Evolutionary conservation across 1,284 basidiomycete species (phyloP).

Genomic region (Pholiota adiposa): DNA sequence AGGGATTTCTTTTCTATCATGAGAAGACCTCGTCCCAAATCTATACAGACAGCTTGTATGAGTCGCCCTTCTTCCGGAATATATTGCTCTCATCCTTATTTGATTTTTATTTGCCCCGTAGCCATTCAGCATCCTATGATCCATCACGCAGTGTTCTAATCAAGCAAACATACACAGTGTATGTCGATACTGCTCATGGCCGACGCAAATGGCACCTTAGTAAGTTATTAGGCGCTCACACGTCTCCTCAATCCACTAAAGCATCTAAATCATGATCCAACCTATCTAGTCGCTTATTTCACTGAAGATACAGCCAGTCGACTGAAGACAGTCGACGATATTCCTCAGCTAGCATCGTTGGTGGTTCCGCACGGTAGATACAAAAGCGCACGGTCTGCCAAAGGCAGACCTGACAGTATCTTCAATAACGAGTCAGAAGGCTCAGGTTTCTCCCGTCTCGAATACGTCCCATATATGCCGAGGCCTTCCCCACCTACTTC

Average conservation of each 20-base stretch:
- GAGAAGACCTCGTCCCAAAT: slow-evolving; percentile 60
- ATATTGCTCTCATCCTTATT: background rate
- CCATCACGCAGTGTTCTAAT: slow-evolving; percentile 51
- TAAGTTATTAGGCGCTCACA: slow-evolving; percentile 38
- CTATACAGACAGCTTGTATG: slow-evolving; percentile 47
- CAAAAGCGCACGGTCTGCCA: slow-evolving; percentile 66
- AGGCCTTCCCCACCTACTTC: slow-evolving; percentile 28
- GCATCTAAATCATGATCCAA: slow-evolving; percentile 12
- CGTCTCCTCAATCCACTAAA: background rate
- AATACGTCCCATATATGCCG: slow-evolving; percentile 47
- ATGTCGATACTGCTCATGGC: slow-evolving; percentile 64
- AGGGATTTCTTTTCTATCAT: slow-evolving; percentile 83
- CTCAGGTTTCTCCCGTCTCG: slow-evolving; percentile 40
- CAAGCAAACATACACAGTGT: slow-evolving; percentile 83
- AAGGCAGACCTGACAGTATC: slow-evolving; percentile 54
- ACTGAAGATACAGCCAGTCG: slow-evolving; percentile 66
- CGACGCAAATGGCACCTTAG: slow-evolving; percentile 84
- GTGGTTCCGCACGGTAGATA: slow-evolving; percentile 69
- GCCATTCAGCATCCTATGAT: slow-evolving; percentile 37
- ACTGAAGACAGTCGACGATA: slow-evolving; percentile 64
- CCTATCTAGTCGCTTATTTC: slow-evolving; percentile 69
- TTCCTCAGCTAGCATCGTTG: slow-evolving; percentile 57
- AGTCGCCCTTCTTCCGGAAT: slow-evolving; percentile 22
- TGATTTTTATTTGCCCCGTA: background rate
- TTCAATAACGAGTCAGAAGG: slow-evolving; percentile 46